These are phyloP conservation scores for Ogataea philodendri DNA, from an alignment of 805 yeast genomes.

Conservation along the genomic window DNA sequence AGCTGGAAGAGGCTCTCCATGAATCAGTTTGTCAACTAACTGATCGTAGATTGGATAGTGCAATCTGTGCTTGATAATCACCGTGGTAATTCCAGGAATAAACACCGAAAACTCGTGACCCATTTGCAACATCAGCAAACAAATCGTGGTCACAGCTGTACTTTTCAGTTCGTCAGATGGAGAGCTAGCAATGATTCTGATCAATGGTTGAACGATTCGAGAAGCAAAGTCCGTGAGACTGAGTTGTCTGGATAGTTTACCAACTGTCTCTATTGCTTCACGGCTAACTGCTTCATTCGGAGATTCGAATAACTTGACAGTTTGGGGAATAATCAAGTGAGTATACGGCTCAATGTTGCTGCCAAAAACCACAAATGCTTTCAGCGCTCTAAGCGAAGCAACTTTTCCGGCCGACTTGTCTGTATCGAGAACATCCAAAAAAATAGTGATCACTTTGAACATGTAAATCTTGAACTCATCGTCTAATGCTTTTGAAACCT, in stretches of 20 bases:
- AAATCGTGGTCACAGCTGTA: slow-evolving; percentile 74
- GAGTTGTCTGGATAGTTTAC: slow-evolving; percentile 71
- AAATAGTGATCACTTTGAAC: slow-evolving; percentile 71
- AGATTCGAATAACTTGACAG: slow-evolving; percentile 76
- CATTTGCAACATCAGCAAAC: slow-evolving; percentile 74
- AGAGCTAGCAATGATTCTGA: slow-evolving; percentile 54
- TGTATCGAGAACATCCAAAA: slow-evolving; percentile 73
- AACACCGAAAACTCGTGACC: slow-evolving; percentile 83
- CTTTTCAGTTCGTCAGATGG: slow-evolving; percentile 54
- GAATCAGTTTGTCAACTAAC: slow-evolving; percentile 69
- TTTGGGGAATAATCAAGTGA: slow-evolving; percentile 82
- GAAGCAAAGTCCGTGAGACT: slow-evolving; percentile 85
- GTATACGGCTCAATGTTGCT: slow-evolving; percentile 83
- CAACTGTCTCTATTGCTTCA: slow-evolving; percentile 79
- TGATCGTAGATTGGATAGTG: slow-evolving; percentile 78
- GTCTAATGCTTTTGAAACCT: slow-evolving; percentile 80
- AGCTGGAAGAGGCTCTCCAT: slow-evolving; percentile 84
- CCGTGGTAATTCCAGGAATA: slow-evolving; percentile 75
- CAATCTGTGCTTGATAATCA: slow-evolving; percentile 58
- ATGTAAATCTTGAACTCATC: slow-evolving; percentile 88
- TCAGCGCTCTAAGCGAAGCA: slow-evolving; percentile 70
- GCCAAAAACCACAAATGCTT: slow-evolving; percentile 84
- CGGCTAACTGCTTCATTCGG: slow-evolving; percentile 59
- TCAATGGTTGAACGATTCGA: slow-evolving; percentile 80
- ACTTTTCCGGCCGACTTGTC: slow-evolving; percentile 61